A percentile compares a stretch with the other conserved stretches of the same genome.
These are phyloP conservation scores for Cercospora citrullina DNA, from an alignment of 2,329 filamentous ascomycete species.

Conservation along the genomic window DNA sequence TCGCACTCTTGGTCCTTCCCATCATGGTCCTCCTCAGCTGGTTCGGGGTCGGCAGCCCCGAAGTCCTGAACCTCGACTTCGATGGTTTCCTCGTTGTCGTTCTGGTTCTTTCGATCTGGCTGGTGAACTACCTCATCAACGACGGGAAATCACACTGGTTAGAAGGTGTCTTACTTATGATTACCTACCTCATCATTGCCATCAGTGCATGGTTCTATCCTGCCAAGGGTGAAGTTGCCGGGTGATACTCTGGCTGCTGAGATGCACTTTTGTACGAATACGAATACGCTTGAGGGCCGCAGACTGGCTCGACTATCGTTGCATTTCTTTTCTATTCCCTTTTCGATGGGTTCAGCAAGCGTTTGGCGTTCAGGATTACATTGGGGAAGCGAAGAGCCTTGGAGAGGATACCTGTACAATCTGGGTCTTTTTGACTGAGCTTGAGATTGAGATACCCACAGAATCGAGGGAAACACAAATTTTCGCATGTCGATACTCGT, in stretches of 20 bases:
- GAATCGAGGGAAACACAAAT: background rate
- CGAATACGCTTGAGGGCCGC: background rate
- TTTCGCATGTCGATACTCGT: background rate
- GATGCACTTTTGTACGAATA: background rate
- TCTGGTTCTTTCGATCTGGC: constrained; percentile 56
- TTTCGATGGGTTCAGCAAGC: background rate
- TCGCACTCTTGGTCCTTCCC: constrained; percentile 62
- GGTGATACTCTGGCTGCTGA: constrained; percentile 2
- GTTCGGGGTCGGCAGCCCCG: constrained; percentile 50
- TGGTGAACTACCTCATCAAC: constrained; percentile 64
- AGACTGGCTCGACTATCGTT: background rate
- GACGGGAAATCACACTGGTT: constrained; percentile 52
- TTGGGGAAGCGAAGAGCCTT: background rate
- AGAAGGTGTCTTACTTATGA: constrained; percentile 57
- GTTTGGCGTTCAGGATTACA: background rate
- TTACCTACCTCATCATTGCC: constrained; percentile 60
- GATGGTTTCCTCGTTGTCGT: constrained; percentile 81
- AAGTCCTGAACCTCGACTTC: constrained; percentile 74
- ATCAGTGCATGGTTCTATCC: constrained; percentile 57
- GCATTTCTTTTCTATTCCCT: background rate
- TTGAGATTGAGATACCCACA: background rate
- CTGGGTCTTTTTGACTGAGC: background rate
- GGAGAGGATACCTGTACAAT: background rate
- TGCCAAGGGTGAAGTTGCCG: constrained; percentile 26
- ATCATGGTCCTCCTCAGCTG: constrained; percentile 62